Evolutionary conservation across 1,284 basidiomycete species (phyloP).

Genomic region (Cryptococcus depauperatus): DNA sequence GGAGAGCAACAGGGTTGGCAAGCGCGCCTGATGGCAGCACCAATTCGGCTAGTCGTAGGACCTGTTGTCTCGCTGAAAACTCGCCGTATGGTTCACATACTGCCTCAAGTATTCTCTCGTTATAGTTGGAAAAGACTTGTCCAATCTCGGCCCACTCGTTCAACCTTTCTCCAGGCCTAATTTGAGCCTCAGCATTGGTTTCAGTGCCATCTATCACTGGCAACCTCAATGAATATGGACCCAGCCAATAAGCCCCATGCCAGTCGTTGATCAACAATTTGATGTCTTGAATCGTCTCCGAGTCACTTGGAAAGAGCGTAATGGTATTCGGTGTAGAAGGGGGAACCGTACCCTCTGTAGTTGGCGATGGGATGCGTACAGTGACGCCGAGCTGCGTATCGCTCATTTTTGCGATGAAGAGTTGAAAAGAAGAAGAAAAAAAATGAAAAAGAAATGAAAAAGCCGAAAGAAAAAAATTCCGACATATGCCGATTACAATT

Average conservation of each 20-base stretch:
- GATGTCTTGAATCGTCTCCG: constrained; percentile 45
- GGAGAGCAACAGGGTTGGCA: constrained; percentile 44
- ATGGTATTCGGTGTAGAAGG: constrained; percentile 22
- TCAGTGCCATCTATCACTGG: constrained; percentile 16
- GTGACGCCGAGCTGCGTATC: constrained; percentile 31
- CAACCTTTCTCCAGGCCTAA: constrained; percentile 41
- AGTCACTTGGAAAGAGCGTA: constrained; percentile 36
- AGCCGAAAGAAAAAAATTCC: no score
- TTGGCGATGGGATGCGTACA: constrained; percentile 38
- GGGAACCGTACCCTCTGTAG: constrained; percentile 38
- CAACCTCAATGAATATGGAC: constrained; percentile 43
- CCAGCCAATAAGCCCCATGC: constrained; percentile 46
- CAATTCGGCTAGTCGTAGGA: constrained; percentile 49
- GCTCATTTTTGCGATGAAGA: no score
- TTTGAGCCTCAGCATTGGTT: constrained; percentile 36
- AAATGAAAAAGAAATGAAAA: no score
- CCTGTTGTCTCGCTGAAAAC: constrained; percentile 47
- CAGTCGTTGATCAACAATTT: constrained; percentile 44
- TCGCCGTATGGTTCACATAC: constrained; percentile 49
- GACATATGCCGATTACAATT: no score
- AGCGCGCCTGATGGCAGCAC: constrained; percentile 44
- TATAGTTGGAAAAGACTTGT: constrained; percentile 40
- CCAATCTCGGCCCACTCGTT: constrained; percentile 45
- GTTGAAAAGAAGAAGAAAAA: no score
- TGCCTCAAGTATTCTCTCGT: constrained; percentile 40